Base-by-base conservation (phyloP, 2,329 filamentous ascomycete species). In the Exophiala aquamarina region DNA sequence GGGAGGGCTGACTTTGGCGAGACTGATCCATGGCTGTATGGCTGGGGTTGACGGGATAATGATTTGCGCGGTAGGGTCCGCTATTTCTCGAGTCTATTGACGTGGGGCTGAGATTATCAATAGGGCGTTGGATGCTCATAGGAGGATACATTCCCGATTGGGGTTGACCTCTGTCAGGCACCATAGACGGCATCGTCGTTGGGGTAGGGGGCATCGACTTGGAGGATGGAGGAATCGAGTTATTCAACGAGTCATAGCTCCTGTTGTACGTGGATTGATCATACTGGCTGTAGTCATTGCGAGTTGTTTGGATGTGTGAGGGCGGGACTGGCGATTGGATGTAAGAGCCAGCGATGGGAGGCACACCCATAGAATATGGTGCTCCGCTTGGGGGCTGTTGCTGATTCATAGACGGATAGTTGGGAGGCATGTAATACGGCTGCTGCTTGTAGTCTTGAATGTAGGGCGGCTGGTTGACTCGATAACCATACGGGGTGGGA, bases 401-500 rank as follows among this genome's bases (percentile, higher is more conserved):
- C 23, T 55, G 55, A 10, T 40, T 41, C 50, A 56, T 54, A 4
- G 55, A 50, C 21, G 51, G 56, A 44, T 57, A 59, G 34, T 38
- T 43, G 18, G 49, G 51, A 15, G 51, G 45, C 21, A 53, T 41
- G 33, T 55, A 58, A 37, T 55, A 58, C 13, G 33, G 47, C 15
- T 14, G 42, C 14, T 49, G 28, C 14, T 45, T 47, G 41, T 55
- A 49, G 37, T 55, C 45, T 36, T 45, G 52, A 4, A 54, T 42
- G 41, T 59, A 61, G n/a, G 48, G 46, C 32, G 63, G 63, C 8
- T 65, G 61, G 15, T 48, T 55, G 36, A 58, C 44, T 34, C 70
- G 67, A 56, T 73, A 73, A 9, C 63, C 63, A 52, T 72, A 73
- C 7, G 56, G 47, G 3, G 62, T 56, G 46, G 70, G 66, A 1